These are phyloP conservation scores for Paecilomyces niveus DNA, from an alignment of 2,329 filamentous ascomycete genomes.

Conservation along the genomic window DNA sequence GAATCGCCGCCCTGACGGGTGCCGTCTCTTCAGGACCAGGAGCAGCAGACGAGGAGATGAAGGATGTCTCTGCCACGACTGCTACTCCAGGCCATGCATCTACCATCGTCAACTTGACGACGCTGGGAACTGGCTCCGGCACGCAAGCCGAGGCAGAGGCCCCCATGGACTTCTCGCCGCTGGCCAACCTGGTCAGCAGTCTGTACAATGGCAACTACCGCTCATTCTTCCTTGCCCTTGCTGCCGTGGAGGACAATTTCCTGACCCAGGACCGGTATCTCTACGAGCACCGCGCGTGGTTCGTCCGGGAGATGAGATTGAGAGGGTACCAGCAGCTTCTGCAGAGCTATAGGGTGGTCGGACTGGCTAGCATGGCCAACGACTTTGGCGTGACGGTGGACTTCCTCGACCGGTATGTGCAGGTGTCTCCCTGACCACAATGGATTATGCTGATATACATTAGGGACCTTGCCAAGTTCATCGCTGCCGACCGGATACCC, in stretches of 20 bases:
- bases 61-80: constrained; percentile 50
- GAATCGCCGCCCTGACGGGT: constrained; percentile 73
- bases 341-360: constrained; percentile 94
- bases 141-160: constrained; percentile 67
- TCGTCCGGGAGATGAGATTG: constrained; percentile 95
- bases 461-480: constrained; percentile 93
- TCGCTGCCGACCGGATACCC: constrained; percentile 85
- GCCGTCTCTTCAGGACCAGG: constrained; percentile 74
- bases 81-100: constrained; percentile 48
- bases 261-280: constrained; percentile 90
- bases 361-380: constrained; percentile 92
- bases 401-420: constrained; percentile 78
- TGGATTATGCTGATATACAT: constrained; percentile 6
- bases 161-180: constrained; percentile 79
- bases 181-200: constrained; percentile 81
- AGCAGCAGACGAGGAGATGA: constrained; percentile 67
- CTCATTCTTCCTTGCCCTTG: constrained; percentile 84
- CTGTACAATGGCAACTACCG: constrained; percentile 93
- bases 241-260: constrained; percentile 87
- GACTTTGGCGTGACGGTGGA: constrained; percentile 97
- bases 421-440: neutral
- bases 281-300: constrained; percentile 93
- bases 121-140: constrained; percentile 62
- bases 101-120: constrained; percentile 82
- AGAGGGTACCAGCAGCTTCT: constrained; percentile 94